These are phyloP conservation scores for Tremella fuciformis DNA, from an alignment of 768 basidiomycete genomes.

Conservation along the genomic window DNA sequence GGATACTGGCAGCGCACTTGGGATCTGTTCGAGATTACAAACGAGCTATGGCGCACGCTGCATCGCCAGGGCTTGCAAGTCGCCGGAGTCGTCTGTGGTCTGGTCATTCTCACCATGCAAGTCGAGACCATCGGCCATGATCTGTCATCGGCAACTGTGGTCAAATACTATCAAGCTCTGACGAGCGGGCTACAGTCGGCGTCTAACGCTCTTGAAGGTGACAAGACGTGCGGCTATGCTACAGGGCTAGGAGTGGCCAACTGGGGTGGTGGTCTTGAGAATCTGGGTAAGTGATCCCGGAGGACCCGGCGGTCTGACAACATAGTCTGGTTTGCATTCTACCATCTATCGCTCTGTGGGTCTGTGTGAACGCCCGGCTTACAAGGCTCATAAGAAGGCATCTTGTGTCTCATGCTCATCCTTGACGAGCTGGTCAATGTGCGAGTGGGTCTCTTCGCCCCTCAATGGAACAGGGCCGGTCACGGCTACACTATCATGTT, in stretches of 20 bases:
- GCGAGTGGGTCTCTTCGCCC: constrained; percentile 37
- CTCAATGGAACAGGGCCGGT: constrained; percentile 38
- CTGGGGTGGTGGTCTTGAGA: constrained; percentile 28
- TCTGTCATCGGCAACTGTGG: constrained; percentile 1
- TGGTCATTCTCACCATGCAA: constrained; percentile 25
- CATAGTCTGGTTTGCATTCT: constrained; percentile 34
- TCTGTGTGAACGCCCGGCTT: background rate
- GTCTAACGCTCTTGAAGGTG: constrained; percentile 4
- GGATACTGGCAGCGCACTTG: constrained; percentile 19
- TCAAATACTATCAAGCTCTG: constrained; percentile 2
- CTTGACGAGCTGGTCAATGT: constrained; percentile 37
- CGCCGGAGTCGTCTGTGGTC: constrained; percentile 24
- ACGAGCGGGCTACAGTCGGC: background rate
- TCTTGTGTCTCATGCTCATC: constrained; percentile 33
- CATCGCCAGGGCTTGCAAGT: constrained; percentile 35
- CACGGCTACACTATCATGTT: constrained; percentile 42
- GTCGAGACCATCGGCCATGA: constrained; percentile 28
- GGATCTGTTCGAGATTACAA: constrained; percentile 27
- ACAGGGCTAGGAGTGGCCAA: constrained; percentile 35
- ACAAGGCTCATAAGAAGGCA: constrained; percentile 14
- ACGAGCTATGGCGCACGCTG: constrained; percentile 16
- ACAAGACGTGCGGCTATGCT: constrained; percentile 31
- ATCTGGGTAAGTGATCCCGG: constrained; percentile 21
- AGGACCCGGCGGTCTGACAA: background rate
- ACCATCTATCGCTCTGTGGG: constrained; percentile 30